phyloP scores from a whole-genome alignment of 192 early-diverging fungal genomes.

The Gigaspora rosea region DNA sequence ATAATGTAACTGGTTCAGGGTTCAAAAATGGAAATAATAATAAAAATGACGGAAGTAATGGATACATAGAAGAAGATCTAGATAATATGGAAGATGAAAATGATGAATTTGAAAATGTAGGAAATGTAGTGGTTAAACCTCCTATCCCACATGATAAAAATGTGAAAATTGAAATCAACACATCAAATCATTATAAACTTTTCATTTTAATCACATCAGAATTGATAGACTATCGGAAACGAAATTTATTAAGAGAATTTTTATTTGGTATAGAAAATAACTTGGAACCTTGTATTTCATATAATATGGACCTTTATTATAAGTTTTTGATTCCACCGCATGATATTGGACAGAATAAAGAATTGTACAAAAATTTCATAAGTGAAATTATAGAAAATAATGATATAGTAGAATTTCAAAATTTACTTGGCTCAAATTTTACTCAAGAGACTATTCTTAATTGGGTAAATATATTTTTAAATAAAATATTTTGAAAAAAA shows the following conservation, averaged over 20 bases:
- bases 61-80: too few species aligned
- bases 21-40: too few species aligned
- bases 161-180: neutral
- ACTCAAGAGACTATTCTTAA: conserved; percentile 32
- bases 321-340: conserved; percentile 46
- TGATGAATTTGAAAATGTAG: too few species aligned
- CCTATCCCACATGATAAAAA: too few species aligned
- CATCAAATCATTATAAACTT: conserved; percentile 42
- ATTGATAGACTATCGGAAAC: conserved; percentile 40
- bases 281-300: conserved; percentile 50
- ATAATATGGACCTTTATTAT: conserved; percentile 46
- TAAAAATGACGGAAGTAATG: too few species aligned
- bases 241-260: conserved; percentile 52
- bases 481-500: too few species aligned
- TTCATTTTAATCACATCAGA: conserved; percentile 54
- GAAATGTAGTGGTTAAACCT: too few species aligned
- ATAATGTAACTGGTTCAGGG: too few species aligned
- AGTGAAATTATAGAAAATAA: conserved; percentile 57
- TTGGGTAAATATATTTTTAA: conserved; percentile 32
- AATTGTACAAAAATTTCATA: conserved; percentile 37
- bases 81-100: too few species aligned
- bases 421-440: conserved; percentile 29
- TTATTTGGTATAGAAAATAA: conserved; percentile 59
- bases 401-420: conserved; percentile 41
- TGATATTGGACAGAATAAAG: conserved; percentile 18